Base-by-base conservation (phyloP, 306 rosid genomes). In the Dicorynia guianensis region DNA sequence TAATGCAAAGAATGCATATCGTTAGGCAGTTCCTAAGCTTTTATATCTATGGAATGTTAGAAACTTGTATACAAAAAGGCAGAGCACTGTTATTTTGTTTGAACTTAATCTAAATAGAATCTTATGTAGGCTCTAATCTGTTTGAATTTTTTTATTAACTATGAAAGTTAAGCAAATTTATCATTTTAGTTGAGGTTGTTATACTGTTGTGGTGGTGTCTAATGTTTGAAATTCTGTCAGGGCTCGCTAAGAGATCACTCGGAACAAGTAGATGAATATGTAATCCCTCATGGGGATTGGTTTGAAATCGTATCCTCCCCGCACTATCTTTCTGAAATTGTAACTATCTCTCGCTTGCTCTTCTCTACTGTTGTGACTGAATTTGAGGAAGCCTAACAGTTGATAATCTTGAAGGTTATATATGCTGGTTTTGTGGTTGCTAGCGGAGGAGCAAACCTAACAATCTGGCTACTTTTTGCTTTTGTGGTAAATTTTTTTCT, bases 241-340 rank as follows among this genome's bases (percentile, higher is more conserved):
- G 98, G 96, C 82, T 94, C 89, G 7, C 79, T 92, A 15, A 85
- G 97, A n/a, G 82, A 75, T 60, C 57, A 19, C 44, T 71, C 82
- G 19, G 87, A 80, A 75, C 87, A 79, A 48, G 77, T n/a, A 12
- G 88, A 86, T 10, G 91, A 84, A 25, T 94, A 94, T 67, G 85
- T 77, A 71, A 92, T 92, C 75, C 97, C 98, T 77, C 76, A 13
- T 5, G 98, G 96, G 39, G 96, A 90, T 81, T 94, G 97, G 98
- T 94, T 94, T 63, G 86, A 87, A 75, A 15, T 80, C 0, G 98
- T 94, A 43, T 94, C 97, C 5, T 92, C 93, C 35, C 89, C 98
- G 5, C 98, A 94, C 65, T 94, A 94, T 82, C 93, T 95, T 54
- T 86, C 97, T 35, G 98, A 92, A 86, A 90, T 92, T 30, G 98